phyloP scores from a whole-genome alignment of 352 stramenopile species.

The Phytophthora lateralis region DNA sequence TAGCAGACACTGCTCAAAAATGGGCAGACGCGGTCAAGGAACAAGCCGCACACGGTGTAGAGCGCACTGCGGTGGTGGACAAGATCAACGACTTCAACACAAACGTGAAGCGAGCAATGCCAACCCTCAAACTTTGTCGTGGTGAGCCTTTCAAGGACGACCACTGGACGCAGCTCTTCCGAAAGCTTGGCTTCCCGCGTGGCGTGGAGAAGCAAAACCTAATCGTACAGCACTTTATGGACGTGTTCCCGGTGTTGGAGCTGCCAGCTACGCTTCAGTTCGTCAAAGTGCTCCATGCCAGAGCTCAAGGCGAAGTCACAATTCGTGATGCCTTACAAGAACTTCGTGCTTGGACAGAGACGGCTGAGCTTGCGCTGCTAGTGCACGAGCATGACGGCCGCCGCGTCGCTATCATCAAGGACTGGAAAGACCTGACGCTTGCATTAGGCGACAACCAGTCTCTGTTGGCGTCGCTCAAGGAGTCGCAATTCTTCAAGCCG shows the following conservation, averaged over 20 bases:
- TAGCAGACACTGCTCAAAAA: slow-evolving; percentile 91
- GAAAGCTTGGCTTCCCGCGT: slow-evolving; percentile 90
- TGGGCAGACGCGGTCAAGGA: slow-evolving; percentile 91
- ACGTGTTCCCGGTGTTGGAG: slow-evolving; percentile 76
- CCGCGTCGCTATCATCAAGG: slow-evolving; percentile 92
- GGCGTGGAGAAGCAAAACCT: slow-evolving; percentile 89
- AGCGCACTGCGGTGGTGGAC: slow-evolving; percentile 71
- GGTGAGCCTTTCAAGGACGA: slow-evolving; percentile 97
- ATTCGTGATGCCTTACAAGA: slow-evolving; percentile 95
- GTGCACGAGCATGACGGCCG: slow-evolving; percentile 83
- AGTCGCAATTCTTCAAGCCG: slow-evolving; percentile 96
- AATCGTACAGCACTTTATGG: slow-evolving; percentile 92
- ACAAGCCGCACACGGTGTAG: slow-evolving; percentile 37
- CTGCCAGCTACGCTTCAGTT: slow-evolving; percentile 89
- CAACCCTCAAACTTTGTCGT: slow-evolving; percentile 93
- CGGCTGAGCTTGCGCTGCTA: slow-evolving; percentile 89
- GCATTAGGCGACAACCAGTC: slow-evolving; percentile 96
- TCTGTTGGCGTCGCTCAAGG: slow-evolving; percentile 93
- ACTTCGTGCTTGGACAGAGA: slow-evolving; percentile 92
- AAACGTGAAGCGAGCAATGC: slow-evolving; percentile 89
- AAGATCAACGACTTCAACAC: slow-evolving; percentile 83
- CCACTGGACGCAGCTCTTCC: slow-evolving; percentile 94
- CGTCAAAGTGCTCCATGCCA: slow-evolving; percentile 92
- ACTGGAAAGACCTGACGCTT: slow-evolving; percentile 96
- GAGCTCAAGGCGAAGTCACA: slow-evolving; percentile 93